Percentiles rank a stretch among this genome's conserved stretches.
These are phyloP conservation scores for Centella asiatica DNA, from an alignment of 129 eudicot species.

Conservation along the genomic window DNA sequence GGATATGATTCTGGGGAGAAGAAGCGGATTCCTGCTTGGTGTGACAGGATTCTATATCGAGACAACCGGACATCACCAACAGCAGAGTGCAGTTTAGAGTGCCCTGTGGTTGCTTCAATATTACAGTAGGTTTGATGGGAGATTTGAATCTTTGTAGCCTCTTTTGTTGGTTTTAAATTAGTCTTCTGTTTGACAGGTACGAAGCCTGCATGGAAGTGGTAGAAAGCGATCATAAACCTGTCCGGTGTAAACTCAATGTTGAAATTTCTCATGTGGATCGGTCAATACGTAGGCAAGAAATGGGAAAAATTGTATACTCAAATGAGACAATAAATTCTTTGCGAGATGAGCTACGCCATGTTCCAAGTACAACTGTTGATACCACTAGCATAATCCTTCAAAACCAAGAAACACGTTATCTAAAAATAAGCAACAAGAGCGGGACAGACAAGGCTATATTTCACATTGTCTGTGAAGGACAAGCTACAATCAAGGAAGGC, in stretches of 20 bases:
- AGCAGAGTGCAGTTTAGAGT: conserved; percentile 72
- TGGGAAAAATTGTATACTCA: conserved; percentile 54
- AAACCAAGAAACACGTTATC: conserved; percentile 44
- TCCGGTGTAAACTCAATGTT: conserved; percentile 75
- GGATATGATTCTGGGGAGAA: conserved; percentile 99
- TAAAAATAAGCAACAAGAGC: conserved; percentile 54
- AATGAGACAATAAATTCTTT: conserved; percentile 36
- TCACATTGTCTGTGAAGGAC: conserved; percentile 69
- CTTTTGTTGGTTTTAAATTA: conserved; percentile 1
- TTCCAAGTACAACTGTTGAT: conserved; percentile 52
- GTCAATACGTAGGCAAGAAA: conserved; percentile 78
- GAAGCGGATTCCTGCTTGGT: conserved; percentile 98
- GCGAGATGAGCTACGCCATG: conserved; percentile 48
- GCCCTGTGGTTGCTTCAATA: conserved; percentile 79
- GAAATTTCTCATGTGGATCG: conserved; percentile 78
- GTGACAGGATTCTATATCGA: conserved; percentile 79
- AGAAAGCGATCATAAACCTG: conserved; percentile 97
- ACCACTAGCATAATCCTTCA: conserved; percentile 52
- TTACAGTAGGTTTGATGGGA: conserved; percentile 43
- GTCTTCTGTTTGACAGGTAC: conserved; percentile 35
- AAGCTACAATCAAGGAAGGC: conserved; percentile 40
- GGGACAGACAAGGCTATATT: conserved; percentile 40
- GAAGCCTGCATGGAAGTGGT: conserved; percentile 94
- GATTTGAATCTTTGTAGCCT: conserved; percentile 2
- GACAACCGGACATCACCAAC: conserved; percentile 57